Evolutionary conservation across 1,284 basidiomycete genomes (phyloP), one percentile per base, ranked within the genome.

Genomic region (Anthracocystis walkeri): DNA sequence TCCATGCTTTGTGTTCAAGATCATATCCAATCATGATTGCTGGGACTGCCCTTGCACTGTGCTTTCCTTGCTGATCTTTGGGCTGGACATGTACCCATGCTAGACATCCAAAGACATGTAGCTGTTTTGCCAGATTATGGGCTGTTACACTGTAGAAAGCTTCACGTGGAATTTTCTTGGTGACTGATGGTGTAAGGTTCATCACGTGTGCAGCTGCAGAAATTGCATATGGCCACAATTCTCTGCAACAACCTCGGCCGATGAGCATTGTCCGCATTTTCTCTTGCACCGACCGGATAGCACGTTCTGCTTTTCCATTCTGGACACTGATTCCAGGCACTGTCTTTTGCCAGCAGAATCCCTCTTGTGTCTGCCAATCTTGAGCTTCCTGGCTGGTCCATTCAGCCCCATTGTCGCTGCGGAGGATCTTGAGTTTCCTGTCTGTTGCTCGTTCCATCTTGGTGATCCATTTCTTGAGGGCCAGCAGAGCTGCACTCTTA

Each of bases 191-290:
- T 6, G 38, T 41, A 7, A 60, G 50, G 48, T 44, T 53, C 5
- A 38, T 38, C 35, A 38, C 35, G 10, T 44, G 49, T 31, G 40
- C 46, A 21, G 58, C 50, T 16, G 48, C 33, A 8, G 20, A n/a
- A 23, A 56, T 46, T n/a, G 54, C 54, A 38, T 21, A 46, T 20
- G 29, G 54, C 54, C 54, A 56, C 5, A 56, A 25, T 25, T 46
- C 35, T 38, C 5, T 4, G 11, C 35, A 6, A 12, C 35, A 38
- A 14, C 44, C 27, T 42, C 27, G 21, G 52, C 14, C 51, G 25
- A 54, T 44, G 40, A 42, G 52, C 52, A 42, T 44, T 41, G 52
- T 5, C 14, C 21, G 16, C 35, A 38, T 38, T 38, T 38, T 38
- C 35, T 38, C 35, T 12, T 38, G 35, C 5, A 38, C 35, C 2